Conservation (phyloP, 768 basidiomycete species). For the Gelatoporia subvermispora region DNA sequence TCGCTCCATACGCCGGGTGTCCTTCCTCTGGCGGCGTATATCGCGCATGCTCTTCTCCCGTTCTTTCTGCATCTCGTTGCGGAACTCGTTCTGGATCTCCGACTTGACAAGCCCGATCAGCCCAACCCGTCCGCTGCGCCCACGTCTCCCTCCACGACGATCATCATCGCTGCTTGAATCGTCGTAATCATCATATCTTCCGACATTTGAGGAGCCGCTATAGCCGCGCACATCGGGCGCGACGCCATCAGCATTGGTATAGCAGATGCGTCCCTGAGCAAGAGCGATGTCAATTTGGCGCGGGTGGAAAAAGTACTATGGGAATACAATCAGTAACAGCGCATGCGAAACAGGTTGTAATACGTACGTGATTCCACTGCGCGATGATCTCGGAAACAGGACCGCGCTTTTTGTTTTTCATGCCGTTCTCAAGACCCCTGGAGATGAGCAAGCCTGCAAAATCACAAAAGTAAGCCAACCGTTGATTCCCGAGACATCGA, state of each 20-base stretch:
- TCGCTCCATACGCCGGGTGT: no score
- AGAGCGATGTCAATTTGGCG: conserved; percentile 40
- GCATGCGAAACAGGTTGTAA: background rate
- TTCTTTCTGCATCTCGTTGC: no score
- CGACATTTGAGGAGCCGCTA: background rate
- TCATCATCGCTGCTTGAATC: background rate
- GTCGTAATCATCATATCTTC: background rate
- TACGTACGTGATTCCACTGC: conserved; percentile 45
- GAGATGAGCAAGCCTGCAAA: conserved; percentile 17
- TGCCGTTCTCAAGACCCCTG: conserved; percentile 27
- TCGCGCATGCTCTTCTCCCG: no score
- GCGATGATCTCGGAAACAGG: conserved; percentile 22
- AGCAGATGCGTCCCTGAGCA: conserved; percentile 23
- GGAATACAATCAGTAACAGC: no score
- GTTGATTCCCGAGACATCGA: background rate
- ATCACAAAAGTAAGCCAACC: conserved; percentile 13
- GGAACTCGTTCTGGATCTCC: no score
- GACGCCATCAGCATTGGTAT: background rate
- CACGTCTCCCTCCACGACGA: background rate
- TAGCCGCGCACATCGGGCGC: background rate
- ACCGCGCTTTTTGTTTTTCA: conserved; percentile 20
- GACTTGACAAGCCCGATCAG: no score
- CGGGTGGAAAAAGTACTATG: conserved; percentile 46
- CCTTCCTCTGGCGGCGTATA: no score
- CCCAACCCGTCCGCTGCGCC: no score